These are phyloP conservation scores for Fragilaria radians DNA, from an alignment of 108 stramenopile species.

Conservation along the genomic window DNA sequence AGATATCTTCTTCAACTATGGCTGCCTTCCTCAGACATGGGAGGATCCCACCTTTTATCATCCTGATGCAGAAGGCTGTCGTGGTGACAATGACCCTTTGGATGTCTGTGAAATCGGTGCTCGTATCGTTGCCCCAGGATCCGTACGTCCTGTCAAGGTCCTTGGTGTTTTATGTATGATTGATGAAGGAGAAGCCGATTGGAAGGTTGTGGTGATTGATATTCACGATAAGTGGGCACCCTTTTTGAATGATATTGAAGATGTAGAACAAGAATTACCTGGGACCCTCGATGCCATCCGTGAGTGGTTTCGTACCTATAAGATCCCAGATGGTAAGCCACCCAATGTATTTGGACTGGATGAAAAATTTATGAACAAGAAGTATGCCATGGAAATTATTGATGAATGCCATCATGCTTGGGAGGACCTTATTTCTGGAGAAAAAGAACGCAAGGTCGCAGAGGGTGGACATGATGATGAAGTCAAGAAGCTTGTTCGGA, in stretches of 20 bases:
- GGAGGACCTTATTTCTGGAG: conserved; percentile 82
- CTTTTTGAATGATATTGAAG: conserved; percentile 92
- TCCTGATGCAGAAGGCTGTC: conserved; percentile 86
- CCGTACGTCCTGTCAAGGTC: conserved; percentile 92
- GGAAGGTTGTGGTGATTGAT: conserved; percentile 96
- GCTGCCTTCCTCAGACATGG: conserved; percentile 96
- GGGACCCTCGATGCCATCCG: conserved; percentile 85
- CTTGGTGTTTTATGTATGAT: conserved; percentile 96
- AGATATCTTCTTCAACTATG: conserved; percentile 99
- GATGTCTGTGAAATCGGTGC: conserved; percentile 91
- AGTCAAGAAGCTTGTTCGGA: conserved; percentile 71
- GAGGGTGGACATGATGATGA: conserved; percentile 33
- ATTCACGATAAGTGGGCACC: conserved; percentile 94
- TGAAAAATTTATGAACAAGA: conserved; percentile 90
- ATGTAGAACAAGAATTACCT: conserved; percentile 90
- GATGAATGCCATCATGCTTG: conserved; percentile 84
- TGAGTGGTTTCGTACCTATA: conserved; percentile 99
- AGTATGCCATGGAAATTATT: conserved; percentile 84
- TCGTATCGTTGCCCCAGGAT: conserved; percentile 62
- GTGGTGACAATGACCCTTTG: conserved; percentile 94
- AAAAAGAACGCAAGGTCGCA: conserved; percentile 60
- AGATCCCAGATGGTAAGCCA: conserved; percentile 98
- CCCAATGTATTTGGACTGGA: conserved; percentile 91
- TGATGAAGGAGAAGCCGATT: conserved; percentile 98
- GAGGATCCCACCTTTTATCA: conserved; percentile 93